Evolutionary conservation across 345 rosid genomes (phyloP).

Genomic region (Corchorus capsularis): DNA sequence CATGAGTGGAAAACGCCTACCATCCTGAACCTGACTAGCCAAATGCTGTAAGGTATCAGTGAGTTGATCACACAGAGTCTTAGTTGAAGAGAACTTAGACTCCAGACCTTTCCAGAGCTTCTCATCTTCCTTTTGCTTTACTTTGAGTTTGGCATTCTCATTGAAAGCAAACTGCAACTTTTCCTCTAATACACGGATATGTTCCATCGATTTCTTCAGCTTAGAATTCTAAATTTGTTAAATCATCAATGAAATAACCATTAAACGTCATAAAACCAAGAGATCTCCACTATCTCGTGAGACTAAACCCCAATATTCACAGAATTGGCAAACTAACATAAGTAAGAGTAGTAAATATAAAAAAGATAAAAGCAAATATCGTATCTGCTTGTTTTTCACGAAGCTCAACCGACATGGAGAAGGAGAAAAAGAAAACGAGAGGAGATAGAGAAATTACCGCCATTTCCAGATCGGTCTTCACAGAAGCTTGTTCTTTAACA

Average conservation of each 20-base stretch:
- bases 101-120: conserved; percentile 94
- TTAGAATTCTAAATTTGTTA: conserved; percentile 59
- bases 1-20: conserved; percentile 38
- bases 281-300: background rate
- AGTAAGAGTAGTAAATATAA: background rate
- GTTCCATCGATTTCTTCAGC: conserved; percentile 73
- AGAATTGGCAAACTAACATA: background rate
- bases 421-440: background rate
- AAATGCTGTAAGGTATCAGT: conserved; percentile 80
- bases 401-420: background rate
- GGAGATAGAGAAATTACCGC: conserved; percentile 52
- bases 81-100: conserved; percentile 86
- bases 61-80: conserved; percentile 75
- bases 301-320: conserved; percentile 14
- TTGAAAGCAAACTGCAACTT: conserved; percentile 84
- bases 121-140: conserved; percentile 87
- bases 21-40: conserved; percentile 79
- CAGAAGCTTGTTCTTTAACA: conserved; percentile 90
- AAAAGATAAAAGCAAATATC: background rate
- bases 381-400: background rate
- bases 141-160: conserved; percentile 88
- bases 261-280: conserved; percentile 7
- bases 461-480: conserved; percentile 80
- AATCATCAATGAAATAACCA: conserved; percentile 19
- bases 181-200: conserved; percentile 62